Evolutionary conservation across 2,329 filamentous ascomycete genomes (phyloP).

Genomic region (Sporothrix brasiliensis): DNA sequence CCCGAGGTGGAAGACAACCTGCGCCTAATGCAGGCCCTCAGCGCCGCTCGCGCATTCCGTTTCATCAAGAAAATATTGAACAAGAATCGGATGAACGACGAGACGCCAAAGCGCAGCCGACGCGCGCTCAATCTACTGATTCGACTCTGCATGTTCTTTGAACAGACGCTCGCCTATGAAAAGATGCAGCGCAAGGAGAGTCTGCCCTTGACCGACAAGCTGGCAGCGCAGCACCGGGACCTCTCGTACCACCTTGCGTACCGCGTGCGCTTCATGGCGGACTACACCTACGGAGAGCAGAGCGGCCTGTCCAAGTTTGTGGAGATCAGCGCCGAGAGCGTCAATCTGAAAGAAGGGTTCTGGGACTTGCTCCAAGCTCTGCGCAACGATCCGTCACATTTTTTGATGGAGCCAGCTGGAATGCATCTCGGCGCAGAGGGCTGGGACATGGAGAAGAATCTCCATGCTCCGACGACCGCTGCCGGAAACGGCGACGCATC

Average conservation of each 20-base stretch:
- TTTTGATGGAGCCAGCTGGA: not conserved
- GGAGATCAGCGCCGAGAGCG: not conserved
- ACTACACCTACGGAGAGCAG: not conserved
- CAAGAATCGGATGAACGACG: constrained; percentile 27
- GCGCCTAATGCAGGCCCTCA: constrained; percentile 21
- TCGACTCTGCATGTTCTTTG: constrained; percentile 22
- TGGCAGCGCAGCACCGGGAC: not conserved
- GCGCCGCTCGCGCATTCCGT: not conserved
- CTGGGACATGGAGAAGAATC: not conserved
- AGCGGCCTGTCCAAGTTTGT: not conserved
- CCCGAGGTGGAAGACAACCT: constrained; percentile 9
- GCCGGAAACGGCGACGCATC: not conserved
- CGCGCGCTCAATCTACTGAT: constrained; percentile 13
- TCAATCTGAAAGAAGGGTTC: not conserved
- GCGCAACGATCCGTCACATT: not conserved
- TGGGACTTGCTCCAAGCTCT: not conserved
- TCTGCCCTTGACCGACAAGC: not conserved
- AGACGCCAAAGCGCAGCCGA: not conserved
- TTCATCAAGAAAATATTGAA: constrained; percentile 26
- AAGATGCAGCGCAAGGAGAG: not conserved
- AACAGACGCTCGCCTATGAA: constrained; percentile 28
- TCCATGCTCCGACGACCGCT: not conserved
- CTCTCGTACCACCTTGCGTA: constrained; percentile 26
- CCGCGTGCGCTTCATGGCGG: constrained; percentile 21
- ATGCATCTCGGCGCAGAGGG: not conserved